Evolutionary conservation across 352 stramenopile genomes (phyloP).

Genomic region (Phytophthora brassicae): DNA sequence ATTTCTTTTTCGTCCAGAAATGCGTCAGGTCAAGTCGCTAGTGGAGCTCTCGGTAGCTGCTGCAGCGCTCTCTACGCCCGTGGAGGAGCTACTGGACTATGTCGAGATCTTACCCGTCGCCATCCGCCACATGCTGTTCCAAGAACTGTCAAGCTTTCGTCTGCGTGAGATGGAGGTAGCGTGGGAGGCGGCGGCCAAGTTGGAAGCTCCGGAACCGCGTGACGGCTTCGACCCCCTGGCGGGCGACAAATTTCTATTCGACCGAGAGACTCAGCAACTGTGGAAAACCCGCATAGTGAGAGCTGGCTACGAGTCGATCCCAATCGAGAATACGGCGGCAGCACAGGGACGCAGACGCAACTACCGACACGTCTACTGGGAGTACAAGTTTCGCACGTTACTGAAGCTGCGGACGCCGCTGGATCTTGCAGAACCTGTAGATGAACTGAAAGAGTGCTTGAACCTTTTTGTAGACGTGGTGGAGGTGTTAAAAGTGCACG

Average conservation of each 20-base stretch:
- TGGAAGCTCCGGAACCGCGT: constrained; percentile 10
- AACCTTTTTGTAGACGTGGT: constrained; percentile 64
- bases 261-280: constrained; percentile 36
- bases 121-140: constrained; percentile 47
- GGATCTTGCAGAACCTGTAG: neutral
- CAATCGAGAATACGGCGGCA: constrained; percentile 19
- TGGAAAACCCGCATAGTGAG: constrained; percentile 32
- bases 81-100: constrained; percentile 42
- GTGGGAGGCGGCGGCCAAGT: constrained; percentile 28
- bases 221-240: constrained; percentile 23
- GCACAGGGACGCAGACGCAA: constrained; percentile 36
- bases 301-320: constrained; percentile 9
- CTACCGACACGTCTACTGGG: constrained; percentile 51
- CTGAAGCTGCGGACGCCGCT: constrained; percentile 37
- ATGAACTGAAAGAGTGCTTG: constrained; percentile 5
- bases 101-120: constrained; percentile 44
- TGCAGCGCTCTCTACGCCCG: constrained; percentile 32
- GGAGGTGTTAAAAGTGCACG: constrained; percentile 57
- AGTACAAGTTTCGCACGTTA: constrained; percentile 54
- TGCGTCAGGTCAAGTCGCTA: constrained; percentile 27
- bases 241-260: constrained; percentile 40
- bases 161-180: constrained; percentile 52
- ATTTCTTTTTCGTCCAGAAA: too few species aligned
- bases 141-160: constrained; percentile 40
- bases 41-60: constrained; percentile 32